Base-by-base conservation (phyloP, 495 filamentous ascomycete species). In the Stereocaulon alpinum region DNA sequence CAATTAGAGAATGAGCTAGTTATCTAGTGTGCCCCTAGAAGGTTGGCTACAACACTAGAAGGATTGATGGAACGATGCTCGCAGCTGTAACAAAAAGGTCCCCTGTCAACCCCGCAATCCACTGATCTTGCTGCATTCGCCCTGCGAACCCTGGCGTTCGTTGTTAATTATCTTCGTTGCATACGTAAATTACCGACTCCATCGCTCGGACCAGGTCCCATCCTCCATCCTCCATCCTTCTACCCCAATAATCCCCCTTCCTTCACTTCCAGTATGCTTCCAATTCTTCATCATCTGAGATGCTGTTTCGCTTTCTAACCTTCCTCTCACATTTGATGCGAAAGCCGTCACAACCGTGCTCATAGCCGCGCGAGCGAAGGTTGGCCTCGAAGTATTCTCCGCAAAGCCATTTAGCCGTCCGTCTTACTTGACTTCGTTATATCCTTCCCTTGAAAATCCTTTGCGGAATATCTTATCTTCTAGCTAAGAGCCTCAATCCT, bases 321-420 rank as follows among this genome's bases (percentile, higher is more conserved):
- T 37, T 37, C 29, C 22, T 9, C 9, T 32, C 2, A 9, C 18
- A 2, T 51, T 11, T 12, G 18, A 59, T 59, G 56, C 56, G 56
- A 48, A 51, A 59, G 56, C 45, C 56, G 56, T 58, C 24, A 32
- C 12, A 51, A 40, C 44, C 56, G 20, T 43, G 44, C 24, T 29
- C 18, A 49, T 59, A 59, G 47, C 56, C 56, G 56, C 56, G 24
- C 47, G 49, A 59, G 37, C 34, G 56, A 34, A 17, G 37, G 17
- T 49, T 17, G 42, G 15, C 22, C 32, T 18, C 17, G 7, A 37
- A 52, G n/a, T 58, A 50, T 58, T 58, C 56, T 58, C 56, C 56
- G 56, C 56, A 58, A 9, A 49, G 20, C 6, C 44, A 50, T 37
- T 50, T 58, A 58, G 44, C 34, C 56, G 56, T 58, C 56, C 56